These are phyloP conservation scores for Kuraishia hungarica DNA, from an alignment of 805 yeast species.

Conservation along the genomic window DNA sequence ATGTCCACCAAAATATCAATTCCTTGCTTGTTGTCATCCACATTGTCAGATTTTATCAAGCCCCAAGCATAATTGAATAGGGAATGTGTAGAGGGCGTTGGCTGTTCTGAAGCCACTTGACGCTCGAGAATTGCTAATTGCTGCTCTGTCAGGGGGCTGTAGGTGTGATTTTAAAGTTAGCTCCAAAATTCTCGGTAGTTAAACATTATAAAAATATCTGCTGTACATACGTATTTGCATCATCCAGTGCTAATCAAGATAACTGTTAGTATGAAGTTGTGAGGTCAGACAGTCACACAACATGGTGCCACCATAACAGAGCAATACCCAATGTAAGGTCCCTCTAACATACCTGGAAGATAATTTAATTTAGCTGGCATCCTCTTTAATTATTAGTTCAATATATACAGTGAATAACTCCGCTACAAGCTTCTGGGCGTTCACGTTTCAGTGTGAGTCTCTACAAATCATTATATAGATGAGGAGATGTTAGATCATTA, in stretches of 20 bases:
- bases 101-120: conserved; percentile 77
- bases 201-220: neutral
- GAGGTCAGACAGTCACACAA: too few relatives aligned
- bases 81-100: conserved; percentile 72
- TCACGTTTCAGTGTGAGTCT: too few relatives aligned
- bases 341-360: conserved; percentile 14
- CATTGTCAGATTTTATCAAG: conserved; percentile 59
- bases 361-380: conserved; percentile 14
- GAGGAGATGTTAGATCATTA: neutral
- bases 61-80: conserved; percentile 97
- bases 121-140: conserved; percentile 69
- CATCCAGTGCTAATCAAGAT: conserved; percentile 15
- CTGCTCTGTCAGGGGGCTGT: conserved; percentile 54
- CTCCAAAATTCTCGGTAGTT: neutral
- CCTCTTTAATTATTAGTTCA: neutral
- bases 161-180: conserved; percentile 13
- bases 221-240: conserved; percentile 19
- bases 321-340: too few relatives aligned
- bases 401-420: too few relatives aligned
- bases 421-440: too few relatives aligned
- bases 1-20: conserved; percentile 61
- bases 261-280: neutral
- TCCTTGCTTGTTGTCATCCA: conserved; percentile 68
- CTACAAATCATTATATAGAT: too few relatives aligned
- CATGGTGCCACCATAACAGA: neutral